These are phyloP conservation scores for Bipolaris cookei DNA, from an alignment of 2,329 filamentous ascomycete genomes.

Conservation along the genomic window DNA sequence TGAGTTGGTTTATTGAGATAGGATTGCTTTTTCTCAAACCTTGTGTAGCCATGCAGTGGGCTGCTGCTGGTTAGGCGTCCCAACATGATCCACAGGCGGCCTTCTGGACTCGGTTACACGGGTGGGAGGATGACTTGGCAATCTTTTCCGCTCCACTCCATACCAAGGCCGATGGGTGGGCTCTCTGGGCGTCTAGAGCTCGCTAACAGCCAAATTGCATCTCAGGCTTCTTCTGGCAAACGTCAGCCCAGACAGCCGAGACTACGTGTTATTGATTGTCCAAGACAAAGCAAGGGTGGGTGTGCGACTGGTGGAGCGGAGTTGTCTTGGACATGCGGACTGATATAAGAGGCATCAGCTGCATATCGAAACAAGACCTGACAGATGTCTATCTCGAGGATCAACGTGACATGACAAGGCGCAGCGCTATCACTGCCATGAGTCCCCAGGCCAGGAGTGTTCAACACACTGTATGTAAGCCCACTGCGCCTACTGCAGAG, in stretches of 20 bases:
- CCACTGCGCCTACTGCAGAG: neutral
- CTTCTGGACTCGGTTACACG: constrained; percentile 4
- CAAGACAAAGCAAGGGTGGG: constrained; percentile 8
- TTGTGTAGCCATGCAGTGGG: neutral
- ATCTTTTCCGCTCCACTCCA: constrained; percentile 20
- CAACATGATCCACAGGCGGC: neutral
- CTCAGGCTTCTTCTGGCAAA: neutral
- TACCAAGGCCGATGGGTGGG: constrained; percentile 21
- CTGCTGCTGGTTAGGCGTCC: neutral
- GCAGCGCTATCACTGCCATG: neutral
- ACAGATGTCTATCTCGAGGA: neutral
- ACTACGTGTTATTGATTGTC: constrained; percentile 15
- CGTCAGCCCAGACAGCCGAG: constrained; percentile 33
- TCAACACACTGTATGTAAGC: neutral
- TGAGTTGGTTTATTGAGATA: neutral
- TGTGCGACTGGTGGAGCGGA: constrained; percentile 1
- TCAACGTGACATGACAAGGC: neutral
- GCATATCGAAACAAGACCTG: neutral
- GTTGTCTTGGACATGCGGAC: neutral
- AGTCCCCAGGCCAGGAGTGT: neutral
- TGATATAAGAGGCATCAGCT: neutral
- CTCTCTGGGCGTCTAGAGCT: constrained; percentile 23
- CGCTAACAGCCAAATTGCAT: constrained; percentile 7
- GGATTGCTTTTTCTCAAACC: neutral
- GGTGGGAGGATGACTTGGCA: constrained; percentile 12